These are phyloP conservation scores for Pseudogymnoascus sp. DNA, from an alignment of 2,329 filamentous ascomycete genomes.

Conservation along the genomic window DNA sequence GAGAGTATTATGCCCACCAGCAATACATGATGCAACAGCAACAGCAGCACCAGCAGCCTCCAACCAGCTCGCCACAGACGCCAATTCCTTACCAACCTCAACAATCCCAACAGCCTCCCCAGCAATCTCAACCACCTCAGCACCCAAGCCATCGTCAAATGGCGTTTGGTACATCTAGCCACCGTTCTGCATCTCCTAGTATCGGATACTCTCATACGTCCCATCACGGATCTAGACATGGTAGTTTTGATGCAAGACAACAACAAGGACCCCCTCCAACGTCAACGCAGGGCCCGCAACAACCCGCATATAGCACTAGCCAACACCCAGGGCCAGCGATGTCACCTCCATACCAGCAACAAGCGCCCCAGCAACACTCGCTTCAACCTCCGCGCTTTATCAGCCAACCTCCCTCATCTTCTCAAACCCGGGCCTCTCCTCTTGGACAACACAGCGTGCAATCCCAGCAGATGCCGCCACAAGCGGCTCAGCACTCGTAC, in stretches of 20 bases:
- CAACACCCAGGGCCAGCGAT: not conserved
- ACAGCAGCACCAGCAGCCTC: conserved; percentile 19
- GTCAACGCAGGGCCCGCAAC: not conserved
- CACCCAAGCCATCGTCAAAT: conserved; percentile 23
- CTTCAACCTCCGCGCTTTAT: not conserved
- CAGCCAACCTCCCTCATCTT: not conserved
- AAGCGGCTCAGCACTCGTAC: not conserved
- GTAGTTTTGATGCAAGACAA: conserved; percentile 24
- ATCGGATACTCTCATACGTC: conserved; percentile 21
- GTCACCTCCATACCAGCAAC: conserved; percentile 2
- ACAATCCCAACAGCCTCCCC: conserved; percentile 19
- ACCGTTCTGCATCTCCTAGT: conserved; percentile 20
- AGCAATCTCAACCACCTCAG: conserved; percentile 8
- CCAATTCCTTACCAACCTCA: conserved; percentile 16
- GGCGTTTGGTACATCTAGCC: conserved; percentile 21
- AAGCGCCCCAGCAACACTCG: not conserved
- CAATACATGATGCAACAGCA: conserved; percentile 22
- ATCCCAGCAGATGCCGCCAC: not conserved
- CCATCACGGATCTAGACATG: conserved; percentile 24
- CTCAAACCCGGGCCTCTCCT: not conserved
- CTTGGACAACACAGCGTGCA: not conserved
- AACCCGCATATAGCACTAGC: not conserved
- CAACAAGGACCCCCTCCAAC: not conserved
- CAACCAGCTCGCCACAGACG: conserved; percentile 22
- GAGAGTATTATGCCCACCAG: conserved; percentile 25